A percentile compares a stretch with the other conserved stretches of the same genome.
phyloP scores from a whole-genome alignment of 306 rosid genomes.

The Sindora glabra region DNA sequence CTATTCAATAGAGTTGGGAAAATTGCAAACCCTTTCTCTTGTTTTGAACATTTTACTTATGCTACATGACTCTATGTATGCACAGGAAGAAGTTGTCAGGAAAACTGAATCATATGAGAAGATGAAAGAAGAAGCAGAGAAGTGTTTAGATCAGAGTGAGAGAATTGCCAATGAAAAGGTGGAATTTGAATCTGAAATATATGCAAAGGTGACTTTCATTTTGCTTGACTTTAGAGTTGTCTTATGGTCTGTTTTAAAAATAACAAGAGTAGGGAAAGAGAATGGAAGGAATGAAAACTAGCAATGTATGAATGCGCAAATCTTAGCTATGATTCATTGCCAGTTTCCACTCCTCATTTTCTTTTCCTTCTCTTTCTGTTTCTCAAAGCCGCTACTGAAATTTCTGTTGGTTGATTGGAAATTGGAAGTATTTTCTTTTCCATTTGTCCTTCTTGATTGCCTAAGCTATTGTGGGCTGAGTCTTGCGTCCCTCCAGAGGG shows the following conservation, averaged over 20 bases:
- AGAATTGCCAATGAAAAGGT: constrained; percentile 53
- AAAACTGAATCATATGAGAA: constrained; percentile 62
- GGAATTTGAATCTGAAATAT: constrained; percentile 71
- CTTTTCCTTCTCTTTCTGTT: too few relatives aligned
- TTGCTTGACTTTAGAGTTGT: background rate
- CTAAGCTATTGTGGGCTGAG: background rate
- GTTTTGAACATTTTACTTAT: background rate
- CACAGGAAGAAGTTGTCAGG: constrained; percentile 77
- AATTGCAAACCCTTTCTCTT: background rate
- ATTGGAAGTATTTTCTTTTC: too few relatives aligned
- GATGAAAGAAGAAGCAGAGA: constrained; percentile 78
- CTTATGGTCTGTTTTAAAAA: too few relatives aligned
- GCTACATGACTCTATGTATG: constrained; percentile 10
- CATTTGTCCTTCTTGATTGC: constrained; percentile 5
- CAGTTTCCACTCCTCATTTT: too few relatives aligned
- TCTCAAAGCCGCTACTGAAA: too few relatives aligned
- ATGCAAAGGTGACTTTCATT: constrained; percentile 50
- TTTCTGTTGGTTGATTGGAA: background rate
- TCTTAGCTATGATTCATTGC: too few relatives aligned
- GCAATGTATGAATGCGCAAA: too few relatives aligned
- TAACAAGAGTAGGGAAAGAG: too few relatives aligned
- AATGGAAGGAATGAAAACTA: too few relatives aligned
- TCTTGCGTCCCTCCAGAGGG: background rate
- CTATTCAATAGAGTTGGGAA: background rate
- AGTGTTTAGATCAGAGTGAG: constrained; percentile 73